Evolutionary conservation across 2,329 filamentous ascomycete species (phyloP).

Genomic region (Talaromyces rugulosus): DNA sequence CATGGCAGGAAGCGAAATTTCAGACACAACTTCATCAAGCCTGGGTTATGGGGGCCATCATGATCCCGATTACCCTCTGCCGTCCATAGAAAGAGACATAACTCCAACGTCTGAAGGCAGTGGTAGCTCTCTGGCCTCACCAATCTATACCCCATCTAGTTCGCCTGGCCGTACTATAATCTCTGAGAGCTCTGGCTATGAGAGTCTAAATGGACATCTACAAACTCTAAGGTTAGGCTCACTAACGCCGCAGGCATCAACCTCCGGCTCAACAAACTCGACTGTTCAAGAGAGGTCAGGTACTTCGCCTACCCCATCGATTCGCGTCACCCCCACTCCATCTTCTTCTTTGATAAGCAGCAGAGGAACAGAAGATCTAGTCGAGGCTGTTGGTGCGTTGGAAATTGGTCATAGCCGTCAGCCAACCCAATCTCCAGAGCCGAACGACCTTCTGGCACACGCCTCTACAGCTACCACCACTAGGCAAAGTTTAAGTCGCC

Average conservation of each 20-base stretch:
- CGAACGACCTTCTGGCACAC: not conserved
- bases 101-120: not conserved
- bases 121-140: not conserved
- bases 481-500: not conserved
- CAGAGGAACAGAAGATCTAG: slow-evolving; percentile 2
- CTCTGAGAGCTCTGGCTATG: not conserved
- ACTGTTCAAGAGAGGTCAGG: not conserved
- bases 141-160: slow-evolving; percentile 1
- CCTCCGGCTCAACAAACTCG: not conserved
- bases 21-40: not conserved
- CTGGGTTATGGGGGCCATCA: not conserved
- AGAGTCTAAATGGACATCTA: not conserved
- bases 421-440: not conserved
- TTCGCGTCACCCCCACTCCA: slow-evolving; percentile 2
- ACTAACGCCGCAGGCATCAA: not conserved
- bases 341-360: not conserved
- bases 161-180: not conserved
- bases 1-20: not conserved
- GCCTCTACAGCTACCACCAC: not conserved
- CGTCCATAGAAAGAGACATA: slow-evolving; percentile 8
- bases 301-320: slow-evolving; percentile 1
- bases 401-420: not conserved
- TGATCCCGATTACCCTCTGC: slow-evolving; percentile 3
- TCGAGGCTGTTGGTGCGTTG: not conserved
- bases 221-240: not conserved